A percentile compares a stretch with the other conserved stretches of the same genome.
Conservation (phyloP, 208 protist species). For the Endotrypanum monterogeii region DNA sequence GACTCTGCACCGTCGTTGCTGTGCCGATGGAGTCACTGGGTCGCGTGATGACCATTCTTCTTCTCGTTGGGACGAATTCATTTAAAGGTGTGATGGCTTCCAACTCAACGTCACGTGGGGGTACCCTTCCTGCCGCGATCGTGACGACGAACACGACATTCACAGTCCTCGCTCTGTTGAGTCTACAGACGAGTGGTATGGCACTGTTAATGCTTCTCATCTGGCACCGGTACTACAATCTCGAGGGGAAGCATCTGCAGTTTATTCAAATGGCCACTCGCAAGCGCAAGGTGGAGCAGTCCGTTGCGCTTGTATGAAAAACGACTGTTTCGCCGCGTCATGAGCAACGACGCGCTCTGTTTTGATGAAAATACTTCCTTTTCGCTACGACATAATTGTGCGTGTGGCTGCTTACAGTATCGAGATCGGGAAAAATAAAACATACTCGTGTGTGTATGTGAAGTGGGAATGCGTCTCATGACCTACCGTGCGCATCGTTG, state of each 20-base stretch:
- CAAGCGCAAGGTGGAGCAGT: conserved; percentile 44
- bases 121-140: background rate
- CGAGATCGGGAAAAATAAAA: too few species aligned
- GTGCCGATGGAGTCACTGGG: conserved; percentile 35
- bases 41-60: conserved; percentile 15
- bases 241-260: conserved; percentile 66
- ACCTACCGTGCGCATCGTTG: too few species aligned
- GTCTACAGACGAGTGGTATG: conserved; percentile 24
- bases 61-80: conserved; percentile 9
- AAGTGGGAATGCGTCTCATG: too few species aligned
- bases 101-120: too few species aligned
- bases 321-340: background rate
- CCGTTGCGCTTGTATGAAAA: conserved; percentile 23
- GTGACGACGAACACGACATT: conserved; percentile 2
- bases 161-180: conserved; percentile 31
- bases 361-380: background rate
- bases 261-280: conserved; percentile 68
- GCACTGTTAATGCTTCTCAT: conserved; percentile 28
- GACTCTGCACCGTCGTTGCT: conserved; percentile 13
- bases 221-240: conserved; percentile 63
- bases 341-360: background rate
- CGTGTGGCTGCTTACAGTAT: too few species aligned
- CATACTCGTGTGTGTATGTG: too few species aligned
- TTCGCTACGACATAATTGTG: background rate
- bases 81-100: conserved; percentile 3